Evolutionary conservation across 2,329 filamentous ascomycete genomes (phyloP).

Genomic region (Akanthomyces uredinophilus): DNA sequence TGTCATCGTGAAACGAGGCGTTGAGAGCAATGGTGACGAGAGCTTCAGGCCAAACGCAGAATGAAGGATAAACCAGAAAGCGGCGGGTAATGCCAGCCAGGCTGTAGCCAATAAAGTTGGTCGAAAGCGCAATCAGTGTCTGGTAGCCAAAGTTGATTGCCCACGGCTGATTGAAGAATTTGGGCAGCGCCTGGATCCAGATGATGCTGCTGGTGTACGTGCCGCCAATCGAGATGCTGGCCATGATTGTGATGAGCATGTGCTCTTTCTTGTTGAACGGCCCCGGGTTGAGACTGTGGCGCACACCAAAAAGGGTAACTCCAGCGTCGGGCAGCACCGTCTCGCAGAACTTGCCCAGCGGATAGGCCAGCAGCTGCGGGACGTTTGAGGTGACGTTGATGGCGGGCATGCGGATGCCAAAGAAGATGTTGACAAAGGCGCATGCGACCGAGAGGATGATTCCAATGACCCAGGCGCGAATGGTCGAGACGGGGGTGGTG

Average conservation of each 20-base stretch:
- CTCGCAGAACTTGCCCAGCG: conserved; percentile 31
- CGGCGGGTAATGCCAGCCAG: conserved; percentile 42
- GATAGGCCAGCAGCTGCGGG: conserved; percentile 36
- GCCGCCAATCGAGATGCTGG: conserved; percentile 43
- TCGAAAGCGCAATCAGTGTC: conserved; percentile 39
- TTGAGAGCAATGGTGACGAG: conserved; percentile 43
- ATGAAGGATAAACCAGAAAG: conserved; percentile 44
- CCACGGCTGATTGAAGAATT: conserved; percentile 16
- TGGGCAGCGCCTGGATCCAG: conserved; percentile 31
- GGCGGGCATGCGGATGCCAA: conserved; percentile 36
- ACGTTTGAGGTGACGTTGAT: conserved; percentile 37
- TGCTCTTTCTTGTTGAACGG: conserved; percentile 52
- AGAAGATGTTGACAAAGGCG: conserved; percentile 31
- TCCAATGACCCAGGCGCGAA: conserved; percentile 35
- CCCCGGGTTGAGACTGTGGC: conserved; percentile 42
- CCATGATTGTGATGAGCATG: conserved; percentile 50
- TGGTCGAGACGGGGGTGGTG: conserved; percentile 35
- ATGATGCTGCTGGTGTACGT: conserved; percentile 43
- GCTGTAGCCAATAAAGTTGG: conserved; percentile 48
- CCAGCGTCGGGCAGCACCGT: conserved; percentile 28
- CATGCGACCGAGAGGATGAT: conserved; percentile 30
- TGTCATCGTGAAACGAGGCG: conserved; percentile 20
- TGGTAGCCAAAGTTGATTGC: conserved; percentile 37
- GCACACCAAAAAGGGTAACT: conserved; percentile 31
- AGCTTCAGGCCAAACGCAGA: conserved; percentile 46